A percentile compares a stretch with the other conserved stretches of the same genome.
Evolutionary conservation across 768 basidiomycete species (phyloP).

Genomic region (Lyophyllum shimeji): DNA sequence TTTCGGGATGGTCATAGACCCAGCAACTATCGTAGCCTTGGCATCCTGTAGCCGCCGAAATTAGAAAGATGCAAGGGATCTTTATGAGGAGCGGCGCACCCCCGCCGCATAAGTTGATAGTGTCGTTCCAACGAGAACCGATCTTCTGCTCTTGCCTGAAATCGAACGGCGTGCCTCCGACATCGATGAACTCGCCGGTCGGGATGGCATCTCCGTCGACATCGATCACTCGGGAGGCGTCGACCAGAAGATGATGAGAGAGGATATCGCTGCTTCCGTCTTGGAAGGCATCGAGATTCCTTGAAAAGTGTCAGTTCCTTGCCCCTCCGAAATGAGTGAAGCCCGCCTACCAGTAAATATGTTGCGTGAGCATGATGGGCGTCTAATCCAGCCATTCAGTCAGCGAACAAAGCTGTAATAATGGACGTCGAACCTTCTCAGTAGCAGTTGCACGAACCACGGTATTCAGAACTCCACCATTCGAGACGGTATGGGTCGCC

Average conservation of each 20-base stretch:
- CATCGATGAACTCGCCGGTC: constrained; percentile 26
- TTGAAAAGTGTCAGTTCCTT: constrained; percentile 7
- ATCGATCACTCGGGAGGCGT: constrained; percentile 30
- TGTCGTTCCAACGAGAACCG: constrained; percentile 34
- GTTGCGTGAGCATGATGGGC: constrained; percentile 57
- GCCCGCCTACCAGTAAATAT: constrained; percentile 46
- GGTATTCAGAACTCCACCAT: constrained; percentile 42
- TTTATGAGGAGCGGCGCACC: constrained; percentile 18
- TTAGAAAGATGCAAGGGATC: neutral
- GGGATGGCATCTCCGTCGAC: constrained; percentile 37
- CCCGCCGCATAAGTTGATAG: constrained; percentile 25
- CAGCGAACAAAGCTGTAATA: neutral
- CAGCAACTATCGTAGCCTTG: constrained; percentile 50
- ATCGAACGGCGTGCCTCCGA: constrained; percentile 36
- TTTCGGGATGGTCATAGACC: constrained; percentile 42
- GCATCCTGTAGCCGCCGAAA: constrained; percentile 30
- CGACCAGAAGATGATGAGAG: constrained; percentile 28
- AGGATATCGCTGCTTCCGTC: constrained; percentile 35
- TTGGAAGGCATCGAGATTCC: constrained; percentile 56
- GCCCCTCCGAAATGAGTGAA: neutral
- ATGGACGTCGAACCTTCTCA: constrained; percentile 29
- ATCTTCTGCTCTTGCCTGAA: constrained; percentile 34
- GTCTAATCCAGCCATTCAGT: constrained; percentile 29
- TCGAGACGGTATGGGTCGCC: constrained; percentile 47
- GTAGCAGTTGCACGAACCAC: constrained; percentile 45